Conservation (phyloP, 2,329 filamentous ascomycete genomes). For the Aspergillus vadensis region DNA sequence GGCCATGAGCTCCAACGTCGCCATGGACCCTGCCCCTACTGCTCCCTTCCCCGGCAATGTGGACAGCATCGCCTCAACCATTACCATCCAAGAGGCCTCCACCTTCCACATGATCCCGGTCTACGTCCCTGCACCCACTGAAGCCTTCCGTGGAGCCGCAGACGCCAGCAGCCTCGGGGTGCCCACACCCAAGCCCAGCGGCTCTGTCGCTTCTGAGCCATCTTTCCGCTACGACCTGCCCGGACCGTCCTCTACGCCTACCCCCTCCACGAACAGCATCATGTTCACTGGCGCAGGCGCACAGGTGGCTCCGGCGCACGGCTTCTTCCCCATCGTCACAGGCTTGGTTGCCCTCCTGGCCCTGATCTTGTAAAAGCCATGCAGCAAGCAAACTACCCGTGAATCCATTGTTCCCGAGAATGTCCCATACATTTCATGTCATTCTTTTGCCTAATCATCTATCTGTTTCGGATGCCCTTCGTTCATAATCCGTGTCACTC, state of each 20-base stretch:
- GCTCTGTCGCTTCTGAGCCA: slow-evolving; percentile 48
- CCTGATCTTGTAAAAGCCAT: slow-evolving; percentile 29
- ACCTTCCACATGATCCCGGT: slow-evolving; percentile 32
- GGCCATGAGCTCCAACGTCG: neutral
- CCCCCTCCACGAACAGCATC: slow-evolving; percentile 8
- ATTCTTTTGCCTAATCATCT: neutral
- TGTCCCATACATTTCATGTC: neutral
- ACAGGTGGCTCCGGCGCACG: slow-evolving; percentile 21
- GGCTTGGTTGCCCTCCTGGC: slow-evolving; percentile 32
- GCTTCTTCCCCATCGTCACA: slow-evolving; percentile 25
- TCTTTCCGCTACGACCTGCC: slow-evolving; percentile 33
- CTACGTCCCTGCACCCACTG: slow-evolving; percentile 25
- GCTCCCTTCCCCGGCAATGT: slow-evolving; percentile 4
- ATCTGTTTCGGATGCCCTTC: neutral
- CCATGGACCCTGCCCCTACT: neutral
- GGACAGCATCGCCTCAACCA: slow-evolving; percentile 10
- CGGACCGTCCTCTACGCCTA: slow-evolving; percentile 44
- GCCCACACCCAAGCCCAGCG: slow-evolving; percentile 42
- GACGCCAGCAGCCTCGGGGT: slow-evolving; percentile 24
- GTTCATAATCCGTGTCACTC: neutral
- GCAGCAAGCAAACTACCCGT: neutral
- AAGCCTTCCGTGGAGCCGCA: slow-evolving; percentile 19
- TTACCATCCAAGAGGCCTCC: slow-evolving; percentile 17
- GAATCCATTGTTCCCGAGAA: neutral
- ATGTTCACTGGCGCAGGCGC: slow-evolving; percentile 31